Percentiles rank a stretch among this genome's conserved stretches.
Evolutionary conservation across 352 stramenopile species (phyloP).

Genomic region (Discostella stelligera): DNA sequence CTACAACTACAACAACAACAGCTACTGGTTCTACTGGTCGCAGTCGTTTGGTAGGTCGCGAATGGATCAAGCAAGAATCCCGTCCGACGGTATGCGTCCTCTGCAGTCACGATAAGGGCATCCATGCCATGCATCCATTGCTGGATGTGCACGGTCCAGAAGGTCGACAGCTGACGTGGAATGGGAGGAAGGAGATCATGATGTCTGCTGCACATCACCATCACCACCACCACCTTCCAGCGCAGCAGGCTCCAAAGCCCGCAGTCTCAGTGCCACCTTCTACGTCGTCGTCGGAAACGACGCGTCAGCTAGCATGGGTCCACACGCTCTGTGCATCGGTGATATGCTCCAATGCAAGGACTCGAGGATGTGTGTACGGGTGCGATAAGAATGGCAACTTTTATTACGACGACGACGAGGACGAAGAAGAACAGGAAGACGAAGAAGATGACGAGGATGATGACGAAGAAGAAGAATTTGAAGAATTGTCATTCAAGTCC

Average conservation of each 20-base stretch:
- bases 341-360: slow-evolving; percentile 30
- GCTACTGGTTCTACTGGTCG: too few relatives aligned
- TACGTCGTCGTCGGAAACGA: not conserved
- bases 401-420: slow-evolving; percentile 13
- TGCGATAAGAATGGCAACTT: slow-evolving; percentile 31
- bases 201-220: too few relatives aligned
- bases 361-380: slow-evolving; percentile 41
- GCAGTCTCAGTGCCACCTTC: not conserved
- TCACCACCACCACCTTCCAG: not conserved
- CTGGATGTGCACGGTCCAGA: slow-evolving; percentile 29
- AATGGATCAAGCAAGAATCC: slow-evolving; percentile 15
- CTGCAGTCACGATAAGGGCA: slow-evolving; percentile 22
- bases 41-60: too few relatives aligned
- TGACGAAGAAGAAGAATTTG: not conserved
- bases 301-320: slow-evolving; percentile 48
- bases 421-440: slow-evolving; percentile 9
- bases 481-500: not conserved
- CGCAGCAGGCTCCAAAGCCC: not conserved
- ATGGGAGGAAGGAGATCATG: not conserved
- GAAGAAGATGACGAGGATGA: slow-evolving; percentile 3
- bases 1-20: too few relatives aligned
- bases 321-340: slow-evolving; percentile 52
- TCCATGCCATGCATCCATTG: slow-evolving; percentile 46
- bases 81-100: slow-evolving; percentile 29
- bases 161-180: slow-evolving; percentile 19